These are phyloP conservation scores for Neurospora tetrasperma DNA, from an alignment of 495 filamentous ascomycete genomes.

Conservation along the genomic window DNA sequence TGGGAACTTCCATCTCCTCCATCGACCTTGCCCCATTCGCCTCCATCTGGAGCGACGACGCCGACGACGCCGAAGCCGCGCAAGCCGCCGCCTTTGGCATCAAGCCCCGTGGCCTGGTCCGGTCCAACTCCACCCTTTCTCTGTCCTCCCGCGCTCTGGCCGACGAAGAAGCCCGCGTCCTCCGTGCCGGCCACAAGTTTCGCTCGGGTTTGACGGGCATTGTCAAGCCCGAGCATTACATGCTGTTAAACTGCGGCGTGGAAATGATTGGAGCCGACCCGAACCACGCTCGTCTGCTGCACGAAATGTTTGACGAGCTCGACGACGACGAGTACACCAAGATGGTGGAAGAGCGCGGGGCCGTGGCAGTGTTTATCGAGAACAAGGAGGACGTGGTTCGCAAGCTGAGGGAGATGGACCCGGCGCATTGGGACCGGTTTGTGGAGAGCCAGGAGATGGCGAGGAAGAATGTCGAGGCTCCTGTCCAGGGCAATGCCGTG, in stretches of 20 bases:
- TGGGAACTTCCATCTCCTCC: not conserved
- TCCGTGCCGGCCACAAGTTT: constrained; percentile 74
- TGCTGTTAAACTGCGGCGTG: constrained; percentile 29
- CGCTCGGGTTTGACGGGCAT: constrained; percentile 40
- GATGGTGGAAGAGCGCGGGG: constrained; percentile 44
- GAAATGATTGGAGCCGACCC: constrained; percentile 43
- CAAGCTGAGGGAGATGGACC: constrained; percentile 45
- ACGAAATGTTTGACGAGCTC: constrained; percentile 53
- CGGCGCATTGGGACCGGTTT: constrained; percentile 52
- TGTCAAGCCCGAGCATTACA: constrained; percentile 35
- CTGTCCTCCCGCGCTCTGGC: constrained; percentile 68
- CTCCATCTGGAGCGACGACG: constrained; percentile 25
- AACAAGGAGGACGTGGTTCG: constrained; percentile 38
- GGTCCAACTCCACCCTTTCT: constrained; percentile 68
- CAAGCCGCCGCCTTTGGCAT: constrained; percentile 17
- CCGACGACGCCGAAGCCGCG: constrained; percentile 31
- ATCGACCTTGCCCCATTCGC: not conserved
- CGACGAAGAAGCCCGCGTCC: constrained; percentile 81
- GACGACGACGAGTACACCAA: constrained; percentile 49
- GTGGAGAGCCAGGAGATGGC: constrained; percentile 58
- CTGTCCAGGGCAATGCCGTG: not conserved
- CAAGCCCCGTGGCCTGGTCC: constrained; percentile 41
- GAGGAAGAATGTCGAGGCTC: constrained; percentile 39
- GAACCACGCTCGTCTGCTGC: constrained; percentile 45
- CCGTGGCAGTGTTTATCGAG: constrained; percentile 50